Conservation (phyloP, 352 stramenopile genomes). For the Globisporangium perplexum region DNA sequence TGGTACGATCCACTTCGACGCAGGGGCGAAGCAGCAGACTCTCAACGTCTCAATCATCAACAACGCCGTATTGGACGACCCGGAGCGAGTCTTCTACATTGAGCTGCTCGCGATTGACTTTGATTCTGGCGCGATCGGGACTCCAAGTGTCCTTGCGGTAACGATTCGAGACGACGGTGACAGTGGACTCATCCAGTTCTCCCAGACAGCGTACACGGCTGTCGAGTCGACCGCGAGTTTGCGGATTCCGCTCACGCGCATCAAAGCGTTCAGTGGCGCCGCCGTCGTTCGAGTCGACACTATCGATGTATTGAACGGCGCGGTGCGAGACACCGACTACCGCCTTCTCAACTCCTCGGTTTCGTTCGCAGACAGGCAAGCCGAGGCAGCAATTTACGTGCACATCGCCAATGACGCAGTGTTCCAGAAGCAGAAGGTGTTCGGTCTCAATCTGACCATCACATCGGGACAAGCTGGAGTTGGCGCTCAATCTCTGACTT, state of each 20-base stretch:
- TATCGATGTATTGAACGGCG: slow-evolving; percentile 7
- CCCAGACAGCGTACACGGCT: slow-evolving; percentile 16
- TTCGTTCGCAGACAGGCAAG: slow-evolving; percentile 21
- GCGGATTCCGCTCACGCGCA: slow-evolving; percentile 18
- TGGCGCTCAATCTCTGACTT: slow-evolving; percentile 2
- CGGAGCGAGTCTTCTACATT: slow-evolving; percentile 41
- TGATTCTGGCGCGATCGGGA: slow-evolving; percentile 26
- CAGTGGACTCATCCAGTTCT: slow-evolving; percentile 32
- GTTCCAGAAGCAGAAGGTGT: slow-evolving; percentile 36
- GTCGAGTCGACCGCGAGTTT: slow-evolving; percentile 21
- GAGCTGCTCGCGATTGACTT: slow-evolving; percentile 17
- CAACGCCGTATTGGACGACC: slow-evolving; percentile 40
- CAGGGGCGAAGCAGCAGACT: slow-evolving; percentile 12
- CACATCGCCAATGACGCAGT: slow-evolving; percentile 36
- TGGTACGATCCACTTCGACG: slow-evolving; percentile 26
- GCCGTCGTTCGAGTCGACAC: slow-evolving; percentile 15
- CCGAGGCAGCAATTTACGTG: slow-evolving; percentile 10
- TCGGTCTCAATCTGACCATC: slow-evolving; percentile 24
- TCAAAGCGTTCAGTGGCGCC: slow-evolving; percentile 22
- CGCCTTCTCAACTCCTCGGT: slow-evolving; percentile 10
- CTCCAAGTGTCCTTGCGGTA: slow-evolving; percentile 13
- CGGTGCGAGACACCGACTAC: slow-evolving; percentile 29
- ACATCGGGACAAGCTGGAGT: slow-evolving; percentile 20
- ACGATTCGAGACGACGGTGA: slow-evolving; percentile 49
- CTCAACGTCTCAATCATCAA: slow-evolving; percentile 41